Evolutionary conservation across 75 land plant species (phyloP), one percentile per base, ranked within the genome.

Genomic region (Pinus taeda): DNA sequence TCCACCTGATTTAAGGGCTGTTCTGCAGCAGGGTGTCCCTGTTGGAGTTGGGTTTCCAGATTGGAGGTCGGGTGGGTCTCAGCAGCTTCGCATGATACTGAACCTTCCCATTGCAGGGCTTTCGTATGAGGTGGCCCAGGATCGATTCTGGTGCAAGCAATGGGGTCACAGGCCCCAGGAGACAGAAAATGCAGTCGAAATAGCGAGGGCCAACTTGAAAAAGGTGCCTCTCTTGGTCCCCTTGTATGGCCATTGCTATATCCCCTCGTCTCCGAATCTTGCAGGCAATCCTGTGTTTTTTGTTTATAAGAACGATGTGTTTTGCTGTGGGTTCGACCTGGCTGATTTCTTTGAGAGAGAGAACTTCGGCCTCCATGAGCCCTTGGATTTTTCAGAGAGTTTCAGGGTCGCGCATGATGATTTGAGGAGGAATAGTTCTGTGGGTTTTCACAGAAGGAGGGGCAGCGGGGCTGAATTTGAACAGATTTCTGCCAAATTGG

Each of bases 31-130:
- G 37, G 99, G 90, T 49, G 75, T 97, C 56, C 98, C 98, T 7
- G 73, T 88, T 7, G 98, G 96, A 14, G 85, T 85, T 0, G 98
- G 96, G 18, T 97, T 97, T 81, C 99, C 99, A 20, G 92, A 97
- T 85, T 95, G 99, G 99, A 85, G 98, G 18, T 59, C 89, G 4
- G 55, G 72, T 42, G 75, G 81, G 36, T 67, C 80, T 20, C 82
- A 85, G 18, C 85, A 86, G 77, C 88, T 93, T 29, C 78, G 88
- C 13, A 78, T 85, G 75, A 53, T 82, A 11, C 77, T 95, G 74
- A 86, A 86, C 63, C 84, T 87, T 58, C 93, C 95, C 26, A 79
- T 85, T 57, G 90, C 91, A 15, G 91, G 95, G 30, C 64, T 93
- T 14, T 76, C 85, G 37, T 84, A 83, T 71, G 95, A 90, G 58